These are phyloP conservation scores for Spathaspora boniae DNA, from an alignment of 805 yeast species.

Conservation along the genomic window DNA sequence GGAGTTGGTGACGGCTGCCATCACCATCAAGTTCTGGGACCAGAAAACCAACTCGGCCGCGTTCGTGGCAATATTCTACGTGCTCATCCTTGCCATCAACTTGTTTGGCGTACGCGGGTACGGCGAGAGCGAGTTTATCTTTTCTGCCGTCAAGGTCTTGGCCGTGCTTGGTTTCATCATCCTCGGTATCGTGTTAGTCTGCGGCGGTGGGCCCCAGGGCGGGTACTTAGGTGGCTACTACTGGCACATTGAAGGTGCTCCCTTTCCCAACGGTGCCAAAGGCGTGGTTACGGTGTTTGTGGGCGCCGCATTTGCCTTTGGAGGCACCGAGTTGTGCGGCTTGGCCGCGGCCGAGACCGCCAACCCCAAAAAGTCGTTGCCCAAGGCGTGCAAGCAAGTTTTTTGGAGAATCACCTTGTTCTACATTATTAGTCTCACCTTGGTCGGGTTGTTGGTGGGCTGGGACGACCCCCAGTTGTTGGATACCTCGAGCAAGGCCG, in stretches of 20 bases:
- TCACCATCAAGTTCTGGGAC: slow-evolving; percentile 55
- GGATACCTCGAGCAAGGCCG: slow-evolving; percentile 46
- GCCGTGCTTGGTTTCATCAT: slow-evolving; percentile 48
- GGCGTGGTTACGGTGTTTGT: slow-evolving; percentile 33
- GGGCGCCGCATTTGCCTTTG: slow-evolving; percentile 35
- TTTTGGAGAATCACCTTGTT: slow-evolving; percentile 36
- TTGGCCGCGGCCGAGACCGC: slow-evolving; percentile 36
- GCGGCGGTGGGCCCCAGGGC: slow-evolving; percentile 51
- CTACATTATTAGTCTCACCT: slow-evolving; percentile 26
- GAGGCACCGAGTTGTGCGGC: slow-evolving; percentile 35
- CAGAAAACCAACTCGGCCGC: slow-evolving; percentile 47
- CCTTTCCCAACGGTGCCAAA: slow-evolving; percentile 47
- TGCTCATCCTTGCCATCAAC: slow-evolving; percentile 43
- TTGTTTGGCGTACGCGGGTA: slow-evolving; percentile 52
- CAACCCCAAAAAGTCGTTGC: slow-evolving; percentile 29
- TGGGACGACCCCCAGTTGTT: slow-evolving; percentile 24
- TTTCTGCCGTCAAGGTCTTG: slow-evolving; percentile 44
- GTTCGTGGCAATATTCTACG: slow-evolving; percentile 53
- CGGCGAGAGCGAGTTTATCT: slow-evolving; percentile 55
- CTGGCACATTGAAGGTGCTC: slow-evolving; percentile 54
- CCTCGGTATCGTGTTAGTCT: slow-evolving; percentile 42
- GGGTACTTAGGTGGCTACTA: slow-evolving; percentile 44
- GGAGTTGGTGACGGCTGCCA: slow-evolving; percentile 54
- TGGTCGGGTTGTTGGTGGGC: slow-evolving; percentile 24
- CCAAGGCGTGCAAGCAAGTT: slow-evolving; percentile 34